phyloP scores from a whole-genome alignment of 2,329 filamentous ascomycete species.

The Fusarium sp. region DNA sequence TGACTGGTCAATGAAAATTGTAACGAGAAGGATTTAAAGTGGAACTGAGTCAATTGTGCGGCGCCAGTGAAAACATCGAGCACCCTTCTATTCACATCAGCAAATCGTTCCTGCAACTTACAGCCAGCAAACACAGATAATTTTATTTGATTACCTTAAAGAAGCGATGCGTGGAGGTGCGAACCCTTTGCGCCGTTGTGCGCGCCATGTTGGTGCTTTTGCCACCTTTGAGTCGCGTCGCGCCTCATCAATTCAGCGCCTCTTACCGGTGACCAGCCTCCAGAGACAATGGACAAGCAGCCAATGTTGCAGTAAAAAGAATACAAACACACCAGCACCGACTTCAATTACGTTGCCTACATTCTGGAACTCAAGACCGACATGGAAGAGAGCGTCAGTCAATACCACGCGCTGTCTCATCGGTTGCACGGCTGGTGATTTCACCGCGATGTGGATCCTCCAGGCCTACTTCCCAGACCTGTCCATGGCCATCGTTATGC shows the following conservation, averaged over 20 bases:
- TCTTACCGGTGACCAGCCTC: neutral
- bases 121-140: neutral
- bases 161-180: neutral
- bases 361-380: conserved; percentile 50
- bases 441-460: conserved; percentile 65
- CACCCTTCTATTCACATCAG: neutral
- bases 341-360: neutral
- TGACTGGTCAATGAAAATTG: too few relatives aligned
- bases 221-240: neutral
- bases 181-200: accelerated
- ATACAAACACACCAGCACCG: neutral
- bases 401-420: conserved; percentile 67
- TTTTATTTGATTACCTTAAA: accelerated
- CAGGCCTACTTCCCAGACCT: conserved; percentile 60
- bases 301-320: conserved; percentile 25
- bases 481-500: conserved; percentile 62
- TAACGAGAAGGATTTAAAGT: neutral
- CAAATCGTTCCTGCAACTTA: too few relatives aligned
- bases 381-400: conserved; percentile 62
- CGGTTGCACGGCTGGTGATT: conserved; percentile 67
- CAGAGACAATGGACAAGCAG: conserved; percentile 27
- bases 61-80: neutral
- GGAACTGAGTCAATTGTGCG: conserved; percentile 32
- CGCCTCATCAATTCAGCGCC: neutral
- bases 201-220: neutral